Conservation (phyloP, 352 stramenopile genomes). For the Phytophthora citrophthora region DNA sequence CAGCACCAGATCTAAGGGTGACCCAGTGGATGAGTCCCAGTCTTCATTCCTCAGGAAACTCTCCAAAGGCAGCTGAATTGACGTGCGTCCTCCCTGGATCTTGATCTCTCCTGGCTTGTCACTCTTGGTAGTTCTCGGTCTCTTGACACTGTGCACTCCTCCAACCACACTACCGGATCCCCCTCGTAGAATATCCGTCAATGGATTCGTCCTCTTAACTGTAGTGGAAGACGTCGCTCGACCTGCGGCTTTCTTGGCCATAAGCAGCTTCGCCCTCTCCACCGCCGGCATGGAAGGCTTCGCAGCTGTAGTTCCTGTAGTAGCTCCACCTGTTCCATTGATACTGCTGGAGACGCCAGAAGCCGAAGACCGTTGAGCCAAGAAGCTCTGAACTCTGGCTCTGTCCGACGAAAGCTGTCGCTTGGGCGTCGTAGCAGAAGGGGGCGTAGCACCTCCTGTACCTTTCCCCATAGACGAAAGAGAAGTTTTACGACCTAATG, state of each 20-base stretch:
- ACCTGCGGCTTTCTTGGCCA: slow-evolving; percentile 71
- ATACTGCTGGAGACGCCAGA: slow-evolving; percentile 12
- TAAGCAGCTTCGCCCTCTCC: slow-evolving; percentile 77
- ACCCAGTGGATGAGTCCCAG: slow-evolving; percentile 74
- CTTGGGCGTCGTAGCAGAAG: slow-evolving; percentile 50
- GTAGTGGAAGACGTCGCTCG: slow-evolving; percentile 30
- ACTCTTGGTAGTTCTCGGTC: slow-evolving; percentile 65
- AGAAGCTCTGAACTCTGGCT: slow-evolving; percentile 70
- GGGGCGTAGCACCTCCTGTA: slow-evolving; percentile 15
- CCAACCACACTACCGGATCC: slow-evolving; percentile 73
- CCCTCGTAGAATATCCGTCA: slow-evolving; percentile 80
- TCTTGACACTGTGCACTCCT: slow-evolving; percentile 65
- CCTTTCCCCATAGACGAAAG: slow-evolving; percentile 16
- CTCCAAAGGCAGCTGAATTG: slow-evolving; percentile 78
- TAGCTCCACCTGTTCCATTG: slow-evolving; percentile 1
- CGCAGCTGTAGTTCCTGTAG: slow-evolving; percentile 1
- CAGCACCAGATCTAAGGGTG: slow-evolving; percentile 69
- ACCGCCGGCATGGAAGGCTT: slow-evolving; percentile 64
- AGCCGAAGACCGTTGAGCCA: slow-evolving; percentile 50
- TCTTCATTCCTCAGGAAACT: slow-evolving; percentile 80
- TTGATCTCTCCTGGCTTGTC: slow-evolving; percentile 82
- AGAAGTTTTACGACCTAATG: slow-evolving; percentile 30
- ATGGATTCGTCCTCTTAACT: slow-evolving; percentile 76
- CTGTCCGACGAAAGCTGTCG: slow-evolving; percentile 57
- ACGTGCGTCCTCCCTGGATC: slow-evolving; percentile 74